phyloP scores from a whole-genome alignment of 225 moss, liverwort and hornwort species.

The Straminergon stramineum region DNA sequence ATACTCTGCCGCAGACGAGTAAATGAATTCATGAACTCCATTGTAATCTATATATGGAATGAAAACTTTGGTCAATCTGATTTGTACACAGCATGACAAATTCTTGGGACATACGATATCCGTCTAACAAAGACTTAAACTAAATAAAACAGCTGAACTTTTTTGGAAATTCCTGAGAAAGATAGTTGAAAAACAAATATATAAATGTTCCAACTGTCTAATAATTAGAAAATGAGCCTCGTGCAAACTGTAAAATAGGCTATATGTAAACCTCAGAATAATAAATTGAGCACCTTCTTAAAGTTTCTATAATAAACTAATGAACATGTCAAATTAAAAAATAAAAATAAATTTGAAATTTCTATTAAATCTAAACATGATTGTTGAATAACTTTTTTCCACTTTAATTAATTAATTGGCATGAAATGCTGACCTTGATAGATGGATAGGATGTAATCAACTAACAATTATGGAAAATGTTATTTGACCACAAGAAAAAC shows the following conservation, averaged over 20 bases:
- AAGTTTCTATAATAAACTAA: background rate
- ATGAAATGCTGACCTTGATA: background rate
- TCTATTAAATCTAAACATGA: background rate
- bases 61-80: background rate
- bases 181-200: background rate
- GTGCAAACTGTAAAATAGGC: background rate
- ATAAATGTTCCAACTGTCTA: fast-evolving
- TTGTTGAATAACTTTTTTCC: background rate
- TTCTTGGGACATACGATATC: fast-evolving
- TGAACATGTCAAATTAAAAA: fast-evolving
- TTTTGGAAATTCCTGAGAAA: background rate
- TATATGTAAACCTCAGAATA: no score
- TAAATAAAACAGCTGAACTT: fast-evolving
- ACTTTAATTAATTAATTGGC: background rate
- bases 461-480: background rate
- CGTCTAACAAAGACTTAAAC: fast-evolving
- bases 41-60: background rate
- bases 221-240: background rate
- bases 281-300: background rate
- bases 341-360: no score
- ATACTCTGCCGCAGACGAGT: no score
- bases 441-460: fast-evolving
- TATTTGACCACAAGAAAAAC: background rate
- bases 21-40: background rate
- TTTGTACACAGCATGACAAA: background rate